phyloP scores from a whole-genome alignment of 2,329 filamentous ascomycete genomes.

The Colletotrichum abscissum region DNA sequence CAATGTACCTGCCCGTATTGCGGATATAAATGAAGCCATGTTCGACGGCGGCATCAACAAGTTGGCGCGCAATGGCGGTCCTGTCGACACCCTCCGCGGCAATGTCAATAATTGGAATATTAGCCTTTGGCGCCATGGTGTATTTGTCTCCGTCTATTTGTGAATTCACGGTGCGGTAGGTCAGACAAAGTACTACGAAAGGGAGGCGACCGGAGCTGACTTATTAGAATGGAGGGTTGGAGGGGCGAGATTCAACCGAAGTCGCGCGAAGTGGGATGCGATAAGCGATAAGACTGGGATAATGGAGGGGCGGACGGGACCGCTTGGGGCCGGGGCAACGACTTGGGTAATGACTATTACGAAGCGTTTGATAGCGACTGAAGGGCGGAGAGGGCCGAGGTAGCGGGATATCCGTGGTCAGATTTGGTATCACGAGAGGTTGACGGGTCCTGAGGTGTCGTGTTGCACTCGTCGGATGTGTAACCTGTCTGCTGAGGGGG shows the following conservation, averaged over 20 bases:
- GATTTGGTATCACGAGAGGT: background rate
- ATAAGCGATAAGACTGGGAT: constrained; percentile 36
- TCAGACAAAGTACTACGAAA: background rate
- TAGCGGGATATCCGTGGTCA: background rate
- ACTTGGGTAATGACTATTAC: constrained; percentile 30
- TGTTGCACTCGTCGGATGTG: background rate
- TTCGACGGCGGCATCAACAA: constrained; percentile 83
- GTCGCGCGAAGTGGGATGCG: constrained; percentile 32
- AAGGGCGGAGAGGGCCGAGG: background rate
- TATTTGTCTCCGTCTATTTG: background rate
- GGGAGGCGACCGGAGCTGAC: background rate
- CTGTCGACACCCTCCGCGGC: constrained; percentile 66
- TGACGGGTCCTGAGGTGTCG: background rate
- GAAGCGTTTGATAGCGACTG: constrained; percentile 9
- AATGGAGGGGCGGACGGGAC: constrained; percentile 20
- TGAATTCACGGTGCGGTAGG: background rate
- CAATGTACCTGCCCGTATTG: constrained; percentile 77
- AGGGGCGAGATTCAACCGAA: constrained; percentile 16
- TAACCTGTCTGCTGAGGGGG: background rate
- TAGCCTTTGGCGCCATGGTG: constrained; percentile 48
- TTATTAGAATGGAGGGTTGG: background rate
- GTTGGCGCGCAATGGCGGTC: constrained; percentile 68
- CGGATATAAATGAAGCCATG: constrained; percentile 93
- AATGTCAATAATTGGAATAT: constrained; percentile 88
- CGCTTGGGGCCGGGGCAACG: background rate